Evolutionary conservation across 176 grass and related monocot species (phyloP).

Genomic region (Oryza brachyantha): DNA sequence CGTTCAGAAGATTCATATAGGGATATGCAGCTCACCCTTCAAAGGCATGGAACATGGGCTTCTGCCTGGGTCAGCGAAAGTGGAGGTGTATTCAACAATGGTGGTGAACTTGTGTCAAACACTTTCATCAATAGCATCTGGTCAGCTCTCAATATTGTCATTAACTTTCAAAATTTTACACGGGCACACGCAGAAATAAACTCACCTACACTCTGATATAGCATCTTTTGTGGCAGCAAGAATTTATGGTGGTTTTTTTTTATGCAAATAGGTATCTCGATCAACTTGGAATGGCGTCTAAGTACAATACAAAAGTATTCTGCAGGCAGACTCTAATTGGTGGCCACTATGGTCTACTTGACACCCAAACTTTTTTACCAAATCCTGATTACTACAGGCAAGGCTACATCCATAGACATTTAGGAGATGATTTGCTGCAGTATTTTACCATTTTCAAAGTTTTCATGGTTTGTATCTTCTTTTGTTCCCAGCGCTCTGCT

Average conservation of each 20-base stretch:
- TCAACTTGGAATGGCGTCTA: slow-evolving; percentile 78
- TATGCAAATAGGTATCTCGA: slow-evolving; percentile 60
- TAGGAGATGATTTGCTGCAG: background rate
- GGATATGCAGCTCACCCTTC: slow-evolving; percentile 63
- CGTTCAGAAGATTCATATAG: slow-evolving; percentile 55
- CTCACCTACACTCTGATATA: background rate
- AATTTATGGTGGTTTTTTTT: background rate
- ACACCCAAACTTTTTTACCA: slow-evolving; percentile 61
- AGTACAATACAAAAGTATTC: slow-evolving; percentile 71
- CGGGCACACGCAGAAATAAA: background rate
- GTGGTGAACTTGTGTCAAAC: slow-evolving; percentile 54
- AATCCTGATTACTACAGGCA: slow-evolving; percentile 86
- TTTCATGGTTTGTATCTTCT: background rate
- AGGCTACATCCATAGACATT: slow-evolving; percentile 9
- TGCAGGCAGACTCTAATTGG: slow-evolving; percentile 79
- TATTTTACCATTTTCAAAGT: background rate
- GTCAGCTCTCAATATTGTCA: slow-evolving; percentile 26
- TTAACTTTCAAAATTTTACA: background rate
- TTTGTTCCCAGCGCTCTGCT: slow-evolving; percentile 56
- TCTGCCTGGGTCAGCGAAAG: slow-evolving; percentile 76
- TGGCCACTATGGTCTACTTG: slow-evolving; percentile 72
- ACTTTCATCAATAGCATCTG: slow-evolving; percentile 79
- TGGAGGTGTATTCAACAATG: slow-evolving; percentile 75
- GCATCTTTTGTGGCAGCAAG: background rate
- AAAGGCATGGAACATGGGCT: slow-evolving; percentile 69